A percentile compares a stretch with the other conserved stretches of the same genome.
phyloP scores from a whole-genome alignment of 1,284 basidiomycete genomes.

The Cutaneotrichosporon dermatis region DNA sequence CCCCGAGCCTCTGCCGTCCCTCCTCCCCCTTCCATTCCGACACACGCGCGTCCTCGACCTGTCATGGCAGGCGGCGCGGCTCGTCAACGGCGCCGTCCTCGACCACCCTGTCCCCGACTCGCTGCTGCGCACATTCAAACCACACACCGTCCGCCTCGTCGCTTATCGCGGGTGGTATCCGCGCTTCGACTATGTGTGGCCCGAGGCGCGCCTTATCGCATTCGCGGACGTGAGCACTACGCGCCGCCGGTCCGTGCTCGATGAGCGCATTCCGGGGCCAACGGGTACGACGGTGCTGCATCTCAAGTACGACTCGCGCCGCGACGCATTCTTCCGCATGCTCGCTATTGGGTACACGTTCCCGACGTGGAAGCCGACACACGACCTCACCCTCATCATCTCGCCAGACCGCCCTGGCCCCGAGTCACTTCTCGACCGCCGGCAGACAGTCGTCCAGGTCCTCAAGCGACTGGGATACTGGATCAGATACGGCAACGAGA shows the following conservation, averaged over 20 bases:
- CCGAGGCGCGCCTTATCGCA: background rate
- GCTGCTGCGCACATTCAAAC: background rate
- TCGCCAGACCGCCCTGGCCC: background rate
- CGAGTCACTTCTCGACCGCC: background rate
- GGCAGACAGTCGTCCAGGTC: background rate
- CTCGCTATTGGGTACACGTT: background rate
- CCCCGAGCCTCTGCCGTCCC: too few relatives aligned
- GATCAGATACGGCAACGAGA: background rate
- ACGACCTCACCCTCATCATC: background rate
- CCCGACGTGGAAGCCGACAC: background rate
- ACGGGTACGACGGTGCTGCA: background rate
- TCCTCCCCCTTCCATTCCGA: too few relatives aligned
- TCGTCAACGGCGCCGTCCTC: background rate
- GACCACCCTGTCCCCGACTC: too few relatives aligned
- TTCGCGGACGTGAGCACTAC: background rate
- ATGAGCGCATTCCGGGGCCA: background rate
- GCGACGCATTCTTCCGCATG: background rate
- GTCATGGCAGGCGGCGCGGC: background rate
- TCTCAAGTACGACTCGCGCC: background rate
- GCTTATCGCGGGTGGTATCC: background rate
- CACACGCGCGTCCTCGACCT: too few relatives aligned
- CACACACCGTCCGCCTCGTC: background rate
- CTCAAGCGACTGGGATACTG: background rate
- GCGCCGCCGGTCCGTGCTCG: background rate
- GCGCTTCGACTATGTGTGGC: background rate